These are phyloP conservation scores for Pisolithus marmoratus DNA, from an alignment of 768 basidiomycete species.

Conservation along the genomic window DNA sequence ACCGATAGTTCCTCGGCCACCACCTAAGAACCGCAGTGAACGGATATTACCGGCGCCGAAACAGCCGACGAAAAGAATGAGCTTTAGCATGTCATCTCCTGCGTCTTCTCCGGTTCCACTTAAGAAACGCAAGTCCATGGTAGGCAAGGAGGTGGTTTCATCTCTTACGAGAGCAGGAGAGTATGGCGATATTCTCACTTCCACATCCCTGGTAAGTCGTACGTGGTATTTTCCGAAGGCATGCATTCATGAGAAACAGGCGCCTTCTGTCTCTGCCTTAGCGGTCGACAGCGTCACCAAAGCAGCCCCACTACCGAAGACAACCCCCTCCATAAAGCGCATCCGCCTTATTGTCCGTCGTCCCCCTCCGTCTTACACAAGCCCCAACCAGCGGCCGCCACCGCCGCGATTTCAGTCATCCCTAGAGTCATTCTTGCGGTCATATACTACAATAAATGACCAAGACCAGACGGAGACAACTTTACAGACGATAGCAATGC, in stretches of 20 bases:
- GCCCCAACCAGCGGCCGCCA: conserved; percentile 63
- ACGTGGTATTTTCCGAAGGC: too few species aligned
- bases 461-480: conserved; percentile 39
- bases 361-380: conserved; percentile 55
- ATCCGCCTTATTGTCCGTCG: conserved; percentile 60
- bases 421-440: conserved; percentile 50
- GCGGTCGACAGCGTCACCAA: not conserved
- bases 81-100: conserved; percentile 14
- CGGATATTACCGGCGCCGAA: not conserved
- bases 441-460: conserved; percentile 53
- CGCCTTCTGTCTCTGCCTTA: not conserved
- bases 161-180: conserved; percentile 16
- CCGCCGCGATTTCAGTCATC: conserved; percentile 47
- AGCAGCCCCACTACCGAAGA: not conserved
- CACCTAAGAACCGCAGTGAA: conserved; percentile 6
- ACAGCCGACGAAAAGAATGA: conserved; percentile 23
- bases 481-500: conserved; percentile 32
- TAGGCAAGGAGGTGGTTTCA: not conserved
- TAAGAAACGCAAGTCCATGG: conserved; percentile 24
- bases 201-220: not conserved
- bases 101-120: conserved; percentile 13
- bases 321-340: conserved; percentile 43
- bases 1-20: conserved; percentile 1
- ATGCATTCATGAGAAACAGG: not conserved
- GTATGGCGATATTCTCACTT: conserved; percentile 6